Percentiles rank a stretch among this genome's conserved stretches.
phyloP scores from a whole-genome alignment of 768 basidiomycete genomes.

The Lentinula sp. region DNA sequence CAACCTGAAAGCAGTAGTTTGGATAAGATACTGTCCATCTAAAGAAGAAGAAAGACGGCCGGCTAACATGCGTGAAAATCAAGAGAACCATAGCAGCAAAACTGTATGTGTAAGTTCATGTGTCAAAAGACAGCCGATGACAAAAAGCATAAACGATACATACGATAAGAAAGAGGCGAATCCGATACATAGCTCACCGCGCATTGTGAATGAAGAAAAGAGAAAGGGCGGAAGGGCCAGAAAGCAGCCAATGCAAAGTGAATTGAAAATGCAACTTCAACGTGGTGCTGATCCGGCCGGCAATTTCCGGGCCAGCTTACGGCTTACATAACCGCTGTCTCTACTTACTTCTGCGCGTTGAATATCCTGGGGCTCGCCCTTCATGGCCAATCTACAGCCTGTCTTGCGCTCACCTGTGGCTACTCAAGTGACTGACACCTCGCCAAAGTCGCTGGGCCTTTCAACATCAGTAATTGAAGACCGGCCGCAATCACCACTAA shows the following conservation, averaged over 20 bases:
- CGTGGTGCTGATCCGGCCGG: slow-evolving; percentile 6
- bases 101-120: slow-evolving; percentile 15
- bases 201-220: slow-evolving; percentile 34
- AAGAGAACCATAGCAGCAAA: slow-evolving; percentile 53
- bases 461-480: slow-evolving; percentile 6
- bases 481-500: slow-evolving; percentile 12
- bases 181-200: slow-evolving; percentile 73
- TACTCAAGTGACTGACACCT: slow-evolving; percentile 23
- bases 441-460: slow-evolving; percentile 22
- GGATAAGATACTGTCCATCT: slow-evolving; percentile 9
- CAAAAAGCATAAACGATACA: slow-evolving; percentile 19
- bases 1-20: slow-evolving; percentile 46
- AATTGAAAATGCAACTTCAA: not conserved
- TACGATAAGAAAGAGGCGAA: slow-evolving; percentile 69
- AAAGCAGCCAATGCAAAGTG: not conserved
- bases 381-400: slow-evolving; percentile 9
- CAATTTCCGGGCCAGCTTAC: slow-evolving; percentile 9
- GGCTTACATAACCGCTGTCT: too few species aligned
- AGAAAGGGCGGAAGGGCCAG: slow-evolving; percentile 13
- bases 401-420: slow-evolving; percentile 8
- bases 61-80: slow-evolving; percentile 67
- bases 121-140: slow-evolving; percentile 18
- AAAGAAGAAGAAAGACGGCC: slow-evolving; percentile 6
- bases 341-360: too few species aligned
- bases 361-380: slow-evolving; percentile 8